Evolutionary conservation across 2,329 filamentous ascomycete genomes (phyloP), one percentile per base, ranked within the genome.

Genomic region (Diaporthe destruens): DNA sequence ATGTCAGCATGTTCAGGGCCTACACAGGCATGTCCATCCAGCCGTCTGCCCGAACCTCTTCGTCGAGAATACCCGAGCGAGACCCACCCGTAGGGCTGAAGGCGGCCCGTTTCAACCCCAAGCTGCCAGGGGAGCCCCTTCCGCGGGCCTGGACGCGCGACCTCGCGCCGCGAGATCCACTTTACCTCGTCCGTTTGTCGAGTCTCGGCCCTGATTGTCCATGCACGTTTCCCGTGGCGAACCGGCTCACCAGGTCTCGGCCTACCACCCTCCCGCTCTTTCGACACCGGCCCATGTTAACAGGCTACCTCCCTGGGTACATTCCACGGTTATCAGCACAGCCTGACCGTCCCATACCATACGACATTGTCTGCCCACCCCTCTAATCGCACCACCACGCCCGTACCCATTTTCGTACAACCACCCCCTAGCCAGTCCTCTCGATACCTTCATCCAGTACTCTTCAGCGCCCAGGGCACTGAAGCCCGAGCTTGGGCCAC

Each of bases 241-340:
- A 12, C n/a, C 49, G 3, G 7, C 36, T 23, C 8, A 1, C 2
- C 8, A 20, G 16, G 72, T 74, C 42, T 7, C 51, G 3, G 25
- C 34, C 42, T 74, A 74, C 29, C 56, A 51, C 5, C 9, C 0
- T 6, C 6, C 3, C 3, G 18, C 39, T 0, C 14, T 14, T 8
- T 5, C 14, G n/a, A n/a, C 32, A 39, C 9, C 6, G 8, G 9
- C 12, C 3, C 14, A 6, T 23, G 49, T 39, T 57, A 68, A n/a
- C 36, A 11, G 16, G 34, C 36, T 55, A 68, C 65, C 36, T 72
- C 5, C 34, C 34, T 79, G 29, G 29, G 29, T 29, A 29, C 82
- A 55, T 84, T 82, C 53, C 83, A 85, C 65, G 59, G 82, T 85
- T 65, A 82, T 82, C 67, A 84, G 81, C 16, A 84, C 84, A 34